A percentile compares a stretch with the other conserved stretches of the same genome.
phyloP scores from a whole-genome alignment of 331 rosid species.

The Cydonia oblonga region DNA sequence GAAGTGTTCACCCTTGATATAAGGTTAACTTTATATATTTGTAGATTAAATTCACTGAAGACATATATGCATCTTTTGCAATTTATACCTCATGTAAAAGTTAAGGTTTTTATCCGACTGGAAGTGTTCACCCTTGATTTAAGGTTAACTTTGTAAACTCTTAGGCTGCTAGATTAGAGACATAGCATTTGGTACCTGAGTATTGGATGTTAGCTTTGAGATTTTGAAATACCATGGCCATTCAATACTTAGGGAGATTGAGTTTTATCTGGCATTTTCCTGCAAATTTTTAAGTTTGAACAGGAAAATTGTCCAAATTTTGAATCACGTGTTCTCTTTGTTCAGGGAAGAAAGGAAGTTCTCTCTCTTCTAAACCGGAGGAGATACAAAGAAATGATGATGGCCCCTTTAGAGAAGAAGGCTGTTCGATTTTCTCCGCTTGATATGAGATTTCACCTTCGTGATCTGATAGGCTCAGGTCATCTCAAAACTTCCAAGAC shows the following conservation, averaged over 20 bases:
- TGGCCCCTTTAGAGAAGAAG: constrained; percentile 68
- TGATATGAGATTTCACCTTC: constrained; percentile 75
- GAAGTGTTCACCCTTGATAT: too few relatives aligned
- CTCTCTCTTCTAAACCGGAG: constrained; percentile 63
- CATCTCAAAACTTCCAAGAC: constrained; percentile 49
- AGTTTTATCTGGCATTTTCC: neutral
- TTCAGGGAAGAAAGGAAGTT: constrained; percentile 91
- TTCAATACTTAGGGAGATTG: neutral
- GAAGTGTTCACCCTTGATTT: too few relatives aligned
- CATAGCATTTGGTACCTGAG: neutral
- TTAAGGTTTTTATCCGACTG: too few relatives aligned
- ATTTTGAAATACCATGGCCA: neutral
- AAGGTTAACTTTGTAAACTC: neutral
- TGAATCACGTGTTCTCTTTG: neutral
- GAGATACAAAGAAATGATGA: constrained; percentile 68
- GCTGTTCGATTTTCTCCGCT: constrained; percentile 61
- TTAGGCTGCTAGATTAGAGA: neutral
- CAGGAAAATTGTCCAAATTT: neutral
- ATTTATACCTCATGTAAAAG: too few relatives aligned
- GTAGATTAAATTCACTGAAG: too few relatives aligned
- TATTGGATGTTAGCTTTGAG: neutral
- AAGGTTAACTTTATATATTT: too few relatives aligned
- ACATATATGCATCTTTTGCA: too few relatives aligned
- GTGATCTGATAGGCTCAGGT: constrained; percentile 88
- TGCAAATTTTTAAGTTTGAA: neutral